A percentile compares a stretch with the other conserved stretches of the same genome.
Conservation (phyloP, 805 yeast genomes). For the Saturnispora mendoncae region DNA sequence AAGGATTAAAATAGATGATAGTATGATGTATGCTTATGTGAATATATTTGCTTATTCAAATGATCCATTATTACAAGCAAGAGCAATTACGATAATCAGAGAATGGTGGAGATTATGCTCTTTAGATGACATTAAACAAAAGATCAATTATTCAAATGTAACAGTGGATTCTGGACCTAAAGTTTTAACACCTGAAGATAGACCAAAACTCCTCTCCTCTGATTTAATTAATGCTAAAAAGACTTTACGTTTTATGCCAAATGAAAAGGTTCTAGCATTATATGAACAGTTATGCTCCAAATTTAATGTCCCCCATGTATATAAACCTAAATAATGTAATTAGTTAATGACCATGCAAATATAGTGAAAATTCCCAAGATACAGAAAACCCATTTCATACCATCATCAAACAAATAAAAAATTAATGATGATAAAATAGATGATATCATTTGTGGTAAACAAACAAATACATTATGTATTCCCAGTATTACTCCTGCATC, state of each 20-base stretch:
- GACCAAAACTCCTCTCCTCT: constrained; percentile 9
- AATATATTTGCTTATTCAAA: constrained; percentile 22
- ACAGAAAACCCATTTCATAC: constrained; percentile 50
- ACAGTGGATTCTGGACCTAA: constrained; percentile 5
- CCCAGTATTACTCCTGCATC: constrained; percentile 51
- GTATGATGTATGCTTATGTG: constrained; percentile 20
- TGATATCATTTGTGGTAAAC: constrained; percentile 48
- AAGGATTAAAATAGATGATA: constrained; percentile 16
- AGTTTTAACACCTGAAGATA: background rate
- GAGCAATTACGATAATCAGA: constrained; percentile 21
- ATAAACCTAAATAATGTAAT: constrained; percentile 5
- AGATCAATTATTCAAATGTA: constrained; percentile 8
- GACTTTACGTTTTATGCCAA: constrained; percentile 18
- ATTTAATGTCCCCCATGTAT: constrained; percentile 12
- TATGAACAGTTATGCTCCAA: constrained; percentile 16
- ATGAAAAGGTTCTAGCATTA: constrained; percentile 17
- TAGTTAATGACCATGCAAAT: constrained; percentile 31
- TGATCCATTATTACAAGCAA: constrained; percentile 20
- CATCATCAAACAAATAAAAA: constrained; percentile 36
- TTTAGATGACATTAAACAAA: constrained; percentile 15
- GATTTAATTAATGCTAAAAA: constrained; percentile 18
- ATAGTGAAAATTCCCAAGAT: constrained; percentile 44
- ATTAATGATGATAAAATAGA: constrained; percentile 40
- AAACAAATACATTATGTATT: constrained; percentile 49
- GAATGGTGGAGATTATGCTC: constrained; percentile 25